Percentiles rank a stretch among this genome's conserved stretches.
These are phyloP conservation scores for Penicillium crustosum DNA, from an alignment of 2,329 filamentous ascomycete genomes.

Conservation along the genomic window DNA sequence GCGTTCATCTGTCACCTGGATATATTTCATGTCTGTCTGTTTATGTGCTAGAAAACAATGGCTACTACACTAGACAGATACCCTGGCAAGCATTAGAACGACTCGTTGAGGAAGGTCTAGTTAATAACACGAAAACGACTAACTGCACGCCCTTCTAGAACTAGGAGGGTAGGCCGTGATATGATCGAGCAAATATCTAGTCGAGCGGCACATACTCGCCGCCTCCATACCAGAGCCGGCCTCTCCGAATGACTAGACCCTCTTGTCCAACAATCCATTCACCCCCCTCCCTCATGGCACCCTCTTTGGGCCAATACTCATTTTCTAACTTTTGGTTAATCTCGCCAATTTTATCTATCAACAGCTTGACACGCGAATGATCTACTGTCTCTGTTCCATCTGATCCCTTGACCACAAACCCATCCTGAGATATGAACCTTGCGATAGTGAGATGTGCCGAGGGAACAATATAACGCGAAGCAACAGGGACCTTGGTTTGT, in stretches of 20 bases:
- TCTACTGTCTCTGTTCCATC: conserved; percentile 31
- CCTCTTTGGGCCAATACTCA: conserved; percentile 64
- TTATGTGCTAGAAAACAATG: neutral
- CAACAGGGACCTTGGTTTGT: conserved; percentile 64
- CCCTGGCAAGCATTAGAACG: neutral
- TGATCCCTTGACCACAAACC: conserved; percentile 50
- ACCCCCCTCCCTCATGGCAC: conserved; percentile 51
- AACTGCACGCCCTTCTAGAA: neutral
- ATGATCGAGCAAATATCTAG: neutral
- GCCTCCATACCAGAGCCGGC: conserved; percentile 84
- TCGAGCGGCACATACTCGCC: conserved; percentile 61
- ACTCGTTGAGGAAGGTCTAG: neutral
- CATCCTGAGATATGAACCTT: conserved; percentile 68
- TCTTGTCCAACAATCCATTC: conserved; percentile 83
- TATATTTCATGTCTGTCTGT: neutral
- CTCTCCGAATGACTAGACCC: conserved; percentile 71
- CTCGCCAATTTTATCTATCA: conserved; percentile 70
- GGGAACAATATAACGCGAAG: conserved; percentile 81
- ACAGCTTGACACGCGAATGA: conserved; percentile 57
- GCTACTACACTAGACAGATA: neutral
- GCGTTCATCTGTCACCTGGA: neutral
- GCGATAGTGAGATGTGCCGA: conserved; percentile 85
- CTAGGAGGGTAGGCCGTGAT: neutral
- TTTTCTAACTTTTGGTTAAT: conserved; percentile 72
- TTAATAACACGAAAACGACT: neutral